These are phyloP conservation scores for Rhododendron molle DNA, from an alignment of 148 eudicot species.

Conservation along the genomic window DNA sequence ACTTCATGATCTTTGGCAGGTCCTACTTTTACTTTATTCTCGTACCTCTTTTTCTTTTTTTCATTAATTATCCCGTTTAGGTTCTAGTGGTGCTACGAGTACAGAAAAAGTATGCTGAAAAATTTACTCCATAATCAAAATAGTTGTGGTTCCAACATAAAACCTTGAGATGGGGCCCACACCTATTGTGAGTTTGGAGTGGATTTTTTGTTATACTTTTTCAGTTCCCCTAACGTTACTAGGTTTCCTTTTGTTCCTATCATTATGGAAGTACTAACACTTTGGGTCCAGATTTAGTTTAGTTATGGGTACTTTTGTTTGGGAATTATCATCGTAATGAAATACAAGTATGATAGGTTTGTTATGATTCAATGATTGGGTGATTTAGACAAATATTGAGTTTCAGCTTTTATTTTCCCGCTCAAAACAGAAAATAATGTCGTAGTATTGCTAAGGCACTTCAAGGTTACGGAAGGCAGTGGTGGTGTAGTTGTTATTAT, in stretches of 20 bases:
- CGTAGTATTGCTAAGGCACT: background rate
- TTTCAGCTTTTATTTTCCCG: background rate
- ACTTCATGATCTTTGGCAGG: slow-evolving; percentile 98
- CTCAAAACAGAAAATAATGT: background rate
- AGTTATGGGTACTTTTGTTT: background rate
- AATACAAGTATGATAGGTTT: background rate
- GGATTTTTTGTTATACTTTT: background rate
- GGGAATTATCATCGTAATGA: background rate
- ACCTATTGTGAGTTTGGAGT: background rate
- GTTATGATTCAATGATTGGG: background rate
- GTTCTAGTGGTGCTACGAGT: background rate
- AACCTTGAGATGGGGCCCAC: background rate
- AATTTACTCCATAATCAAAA: background rate
- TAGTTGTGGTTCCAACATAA: background rate
- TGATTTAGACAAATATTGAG: background rate
- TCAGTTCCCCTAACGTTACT: background rate
- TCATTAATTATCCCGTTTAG: background rate
- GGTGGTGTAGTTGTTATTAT: background rate
- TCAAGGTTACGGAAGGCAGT: background rate
- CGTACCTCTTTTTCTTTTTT: background rate
- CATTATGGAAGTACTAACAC: background rate
- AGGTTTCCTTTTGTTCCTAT: background rate
- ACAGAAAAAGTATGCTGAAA: too few species aligned
- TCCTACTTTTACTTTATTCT: slow-evolving; percentile 16
- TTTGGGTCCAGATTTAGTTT: background rate